phyloP scores from a whole-genome alignment of 768 basidiomycete genomes.

The Aureoboletus auriporus region DNA sequence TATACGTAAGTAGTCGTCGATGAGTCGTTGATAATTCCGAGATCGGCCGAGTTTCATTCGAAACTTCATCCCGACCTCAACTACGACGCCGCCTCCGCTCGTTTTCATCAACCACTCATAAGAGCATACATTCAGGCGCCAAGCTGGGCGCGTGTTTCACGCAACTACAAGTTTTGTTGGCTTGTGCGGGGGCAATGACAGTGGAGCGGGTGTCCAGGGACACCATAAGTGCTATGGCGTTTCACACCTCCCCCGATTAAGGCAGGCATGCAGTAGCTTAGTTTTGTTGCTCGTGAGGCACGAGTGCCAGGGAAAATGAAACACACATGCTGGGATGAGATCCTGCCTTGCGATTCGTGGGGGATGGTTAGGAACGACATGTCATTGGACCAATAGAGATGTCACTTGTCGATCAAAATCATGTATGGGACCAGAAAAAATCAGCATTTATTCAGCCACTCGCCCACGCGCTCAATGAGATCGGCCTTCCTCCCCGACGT shows the following conservation, averaged over 20 bases:
- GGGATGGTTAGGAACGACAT: background rate
- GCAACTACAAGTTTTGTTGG: background rate
- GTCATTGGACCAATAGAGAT: background rate
- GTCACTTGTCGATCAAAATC: background rate
- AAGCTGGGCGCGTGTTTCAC: background rate
- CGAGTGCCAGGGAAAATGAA: background rate
- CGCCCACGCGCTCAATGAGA: conserved; percentile 58
- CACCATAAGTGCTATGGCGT: background rate
- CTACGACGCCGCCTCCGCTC: conserved; percentile 3
- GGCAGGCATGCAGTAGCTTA: background rate
- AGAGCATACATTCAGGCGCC: background rate
- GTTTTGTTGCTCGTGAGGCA: background rate
- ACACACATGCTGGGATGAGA: background rate
- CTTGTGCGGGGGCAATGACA: background rate
- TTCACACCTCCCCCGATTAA: too few species aligned
- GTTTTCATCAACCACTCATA: background rate
- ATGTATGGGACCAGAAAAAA: background rate
- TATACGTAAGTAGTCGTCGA: too few species aligned
- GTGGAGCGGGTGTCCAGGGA: background rate
- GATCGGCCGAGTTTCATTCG: background rate
- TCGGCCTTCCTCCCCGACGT: conserved; percentile 72
- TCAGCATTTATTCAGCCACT: conserved; percentile 13
- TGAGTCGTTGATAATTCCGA: background rate
- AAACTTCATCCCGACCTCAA: background rate
- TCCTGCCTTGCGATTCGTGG: background rate